phyloP scores from a whole-genome alignment of 805 yeast genomes.

The Lipomyces oligophaga region DNA sequence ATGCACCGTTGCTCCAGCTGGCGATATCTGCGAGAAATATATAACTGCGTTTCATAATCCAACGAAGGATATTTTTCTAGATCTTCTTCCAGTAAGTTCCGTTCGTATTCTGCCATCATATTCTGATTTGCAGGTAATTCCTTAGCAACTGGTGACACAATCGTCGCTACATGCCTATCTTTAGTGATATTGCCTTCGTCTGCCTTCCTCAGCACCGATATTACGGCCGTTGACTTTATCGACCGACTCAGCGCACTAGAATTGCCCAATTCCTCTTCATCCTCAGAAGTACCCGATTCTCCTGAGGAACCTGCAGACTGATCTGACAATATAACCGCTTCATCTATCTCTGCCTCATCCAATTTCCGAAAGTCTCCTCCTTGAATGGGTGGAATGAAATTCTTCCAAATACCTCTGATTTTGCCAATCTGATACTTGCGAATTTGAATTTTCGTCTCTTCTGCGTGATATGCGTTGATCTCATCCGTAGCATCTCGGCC shows the following conservation, averaged over 20 bases:
- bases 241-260: neutral
- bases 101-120: conserved; percentile 56
- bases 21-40: conserved; percentile 55
- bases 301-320: conserved; percentile 9
- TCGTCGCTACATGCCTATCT: too few relatives aligned
- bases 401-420: conserved; percentile 63
- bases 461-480: conserved; percentile 68
- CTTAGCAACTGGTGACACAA: conserved; percentile 2
- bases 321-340: conserved; percentile 8
- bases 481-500: conserved; percentile 92
- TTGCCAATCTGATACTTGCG: conserved; percentile 60
- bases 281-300: conserved; percentile 6
- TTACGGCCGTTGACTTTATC: neutral
- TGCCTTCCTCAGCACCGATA: neutral
- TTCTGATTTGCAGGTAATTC: conserved; percentile 30
- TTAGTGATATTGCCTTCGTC: too few relatives aligned
- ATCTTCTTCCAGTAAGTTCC: conserved; percentile 52
- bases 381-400: conserved; percentile 82
- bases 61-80: conserved; percentile 56
- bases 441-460: conserved; percentile 52
- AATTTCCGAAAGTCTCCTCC: conserved; percentile 60
- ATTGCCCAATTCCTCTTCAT: neutral
- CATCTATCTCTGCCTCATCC: conserved; percentile 10
- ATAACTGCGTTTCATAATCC: conserved; percentile 62
- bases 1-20: conserved; percentile 55